Percentiles rank a stretch among this genome's conserved stretches.
phyloP scores from a whole-genome alignment of 2,329 filamentous ascomycete genomes.

The Lachnellula arida region DNA sequence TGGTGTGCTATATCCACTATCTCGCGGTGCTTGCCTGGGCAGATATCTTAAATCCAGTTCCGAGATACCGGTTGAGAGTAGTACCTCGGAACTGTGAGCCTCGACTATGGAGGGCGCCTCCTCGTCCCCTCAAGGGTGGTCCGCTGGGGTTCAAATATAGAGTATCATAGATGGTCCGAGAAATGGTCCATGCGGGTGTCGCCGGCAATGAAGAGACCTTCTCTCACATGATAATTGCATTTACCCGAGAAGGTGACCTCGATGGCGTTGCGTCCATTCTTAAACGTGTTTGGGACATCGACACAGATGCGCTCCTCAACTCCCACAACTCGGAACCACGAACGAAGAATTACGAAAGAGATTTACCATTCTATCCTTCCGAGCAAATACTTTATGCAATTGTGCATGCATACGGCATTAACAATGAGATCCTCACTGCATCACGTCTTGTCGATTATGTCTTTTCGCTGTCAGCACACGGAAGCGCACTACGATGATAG shows the following conservation, averaged over 20 bases:
- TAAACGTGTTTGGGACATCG: constrained; percentile 48
- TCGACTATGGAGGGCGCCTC: constrained; percentile 18
- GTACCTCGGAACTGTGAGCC: constrained; percentile 23
- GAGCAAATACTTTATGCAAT: constrained; percentile 56
- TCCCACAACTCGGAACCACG: constrained; percentile 26
- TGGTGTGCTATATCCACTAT: constrained; percentile 50
- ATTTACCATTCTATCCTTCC: constrained; percentile 56
- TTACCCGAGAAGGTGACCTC: constrained; percentile 48
- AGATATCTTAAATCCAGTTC: constrained; percentile 34
- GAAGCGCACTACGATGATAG: constrained; percentile 65
- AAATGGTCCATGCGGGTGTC: constrained; percentile 42
- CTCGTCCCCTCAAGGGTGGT: constrained; percentile 20
- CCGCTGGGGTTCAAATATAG: constrained; percentile 16
- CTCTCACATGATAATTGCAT: constrained; percentile 47
- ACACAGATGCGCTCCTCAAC: constrained; percentile 16
- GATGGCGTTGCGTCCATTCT: constrained; percentile 43
- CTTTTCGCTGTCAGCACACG: constrained; percentile 56
- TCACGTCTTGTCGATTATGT: constrained; percentile 58
- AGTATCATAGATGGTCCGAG: constrained; percentile 36
- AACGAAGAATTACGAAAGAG: constrained; percentile 34
- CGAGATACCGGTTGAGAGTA: constrained; percentile 33
- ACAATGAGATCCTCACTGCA: constrained; percentile 56
- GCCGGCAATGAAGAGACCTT: constrained; percentile 48
- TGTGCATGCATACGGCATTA: constrained; percentile 65
- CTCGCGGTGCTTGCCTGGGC: constrained; percentile 48